Evolutionary conservation across 768 basidiomycete species (phyloP), one percentile per base, ranked within the genome.

Genomic region (Termitomyces sp.): DNA sequence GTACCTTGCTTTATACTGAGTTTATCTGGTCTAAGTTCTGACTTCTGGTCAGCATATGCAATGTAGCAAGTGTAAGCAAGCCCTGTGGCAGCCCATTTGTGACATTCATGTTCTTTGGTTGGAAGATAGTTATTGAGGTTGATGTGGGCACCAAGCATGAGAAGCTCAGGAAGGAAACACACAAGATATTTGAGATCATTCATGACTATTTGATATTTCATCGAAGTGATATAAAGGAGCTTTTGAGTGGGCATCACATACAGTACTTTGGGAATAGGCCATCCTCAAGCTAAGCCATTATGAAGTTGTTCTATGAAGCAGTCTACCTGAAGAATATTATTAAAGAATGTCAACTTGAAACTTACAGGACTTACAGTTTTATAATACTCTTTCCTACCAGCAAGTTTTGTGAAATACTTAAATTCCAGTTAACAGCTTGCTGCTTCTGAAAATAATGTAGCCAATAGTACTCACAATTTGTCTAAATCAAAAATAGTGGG

Each of bases 81-180:
- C 3, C 88, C 89, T 65, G 84, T 74, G 0, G 88, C 90, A 0
- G 85, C 89, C 82, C 86, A 88, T 51, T 77, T 65, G 65, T 90
- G 87, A 20, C 82, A 68, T 52, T 85, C 68, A 32, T 69, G 71
- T 8, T 71, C 71, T 5, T 67, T 59, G 2, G 62, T 52, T 0
- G 72, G 51, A 14, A 79, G 70, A 43, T 70, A 67, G 16, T 55
- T 24, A 22, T n/a, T 55, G 26, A 63, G 65, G 35, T 85, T 74
- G 3, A 76, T 77, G 56, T 79, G 71, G 2, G 76, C 81, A n/a
- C 86, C 87, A 6, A 88, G 77, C 0, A 83, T 82, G 48, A 89
- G 73, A 20, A 86, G 70, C 0, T 86, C 86, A 0, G 86, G 83
- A 40, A 87, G 78, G 76, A 86, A 88, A 67, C 86, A 88, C 1